Conservation (phyloP, 495 filamentous ascomycete genomes). For the Cairneyella variabilis region DNA sequence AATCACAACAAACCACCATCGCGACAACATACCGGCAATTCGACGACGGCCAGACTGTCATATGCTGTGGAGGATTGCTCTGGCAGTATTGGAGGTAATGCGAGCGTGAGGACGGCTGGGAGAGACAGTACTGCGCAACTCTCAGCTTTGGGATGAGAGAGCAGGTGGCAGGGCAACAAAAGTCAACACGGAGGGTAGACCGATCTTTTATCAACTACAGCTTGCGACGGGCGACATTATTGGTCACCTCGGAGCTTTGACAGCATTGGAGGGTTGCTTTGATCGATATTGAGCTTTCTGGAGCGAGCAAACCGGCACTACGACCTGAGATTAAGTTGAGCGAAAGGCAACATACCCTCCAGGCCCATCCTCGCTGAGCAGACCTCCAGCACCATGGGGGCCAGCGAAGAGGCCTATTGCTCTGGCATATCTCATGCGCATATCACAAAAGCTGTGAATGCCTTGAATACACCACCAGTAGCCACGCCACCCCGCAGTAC, state of each 20-base stretch:
- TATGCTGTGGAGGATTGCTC: slow-evolving; percentile 12
- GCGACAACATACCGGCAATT: slow-evolving; percentile 2
- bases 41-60: background rate
- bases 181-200: slow-evolving; percentile 12
- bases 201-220: slow-evolving; percentile 5
- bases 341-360: too few relatives aligned
- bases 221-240: background rate
- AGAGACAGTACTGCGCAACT: background rate
- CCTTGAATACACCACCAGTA: slow-evolving; percentile 18
- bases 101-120: slow-evolving; percentile 3
- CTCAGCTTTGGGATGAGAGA: slow-evolving; percentile 7
- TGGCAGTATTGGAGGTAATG: slow-evolving; percentile 10
- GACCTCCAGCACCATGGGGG: slow-evolving; percentile 14
- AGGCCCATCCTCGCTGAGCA: background rate
- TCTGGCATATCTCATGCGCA: slow-evolving; percentile 10
- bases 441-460: slow-evolving; percentile 13
- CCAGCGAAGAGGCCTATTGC: slow-evolving; percentile 17
- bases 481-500: slow-evolving; percentile 23
- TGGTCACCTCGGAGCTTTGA: background rate
- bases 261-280: slow-evolving; percentile 1
- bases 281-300: background rate
- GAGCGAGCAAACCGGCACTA: background rate
- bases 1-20: background rate
- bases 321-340: too few relatives aligned
- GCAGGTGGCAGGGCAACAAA: slow-evolving; percentile 27